phyloP scores from a whole-genome alignment of 495 filamentous ascomycete genomes.

The Xylaria acuta region DNA sequence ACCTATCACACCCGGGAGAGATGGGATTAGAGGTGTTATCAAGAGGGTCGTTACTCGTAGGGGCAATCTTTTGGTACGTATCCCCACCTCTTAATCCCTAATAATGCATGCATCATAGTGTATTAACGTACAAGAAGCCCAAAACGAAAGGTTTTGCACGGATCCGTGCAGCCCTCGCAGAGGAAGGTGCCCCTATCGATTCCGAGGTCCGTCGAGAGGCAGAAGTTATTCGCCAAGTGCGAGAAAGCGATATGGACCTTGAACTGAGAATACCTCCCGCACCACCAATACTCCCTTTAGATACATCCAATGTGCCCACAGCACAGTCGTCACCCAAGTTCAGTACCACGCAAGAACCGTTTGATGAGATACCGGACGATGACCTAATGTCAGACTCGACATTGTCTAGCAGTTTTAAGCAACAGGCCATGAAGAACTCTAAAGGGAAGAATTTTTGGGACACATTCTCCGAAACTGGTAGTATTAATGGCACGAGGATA shows the following conservation, averaged over 20 bases:
- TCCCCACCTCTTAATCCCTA: not conserved
- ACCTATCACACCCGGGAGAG: constrained; percentile 49
- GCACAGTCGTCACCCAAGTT: constrained; percentile 60
- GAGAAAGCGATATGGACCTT: constrained; percentile 69
- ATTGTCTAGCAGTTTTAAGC: constrained; percentile 71
- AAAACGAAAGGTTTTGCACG: constrained; percentile 96
- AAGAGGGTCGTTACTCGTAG: constrained; percentile 79
- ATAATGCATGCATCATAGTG: not conserved
- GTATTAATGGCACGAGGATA: constrained; percentile 61
- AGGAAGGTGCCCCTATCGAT: constrained; percentile 87
- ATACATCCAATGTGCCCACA: constrained; percentile 47
- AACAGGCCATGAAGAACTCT: constrained; percentile 72
- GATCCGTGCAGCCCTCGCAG: constrained; percentile 84
- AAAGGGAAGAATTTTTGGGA: constrained; percentile 83
- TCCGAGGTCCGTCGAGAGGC: constrained; percentile 89
- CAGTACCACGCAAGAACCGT: constrained; percentile 47
- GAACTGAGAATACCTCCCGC: constrained; percentile 44
- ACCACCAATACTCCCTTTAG: constrained; percentile 26
- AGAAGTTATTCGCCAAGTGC: constrained; percentile 91
- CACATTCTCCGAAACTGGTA: constrained; percentile 64
- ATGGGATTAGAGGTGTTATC: constrained; percentile 60
- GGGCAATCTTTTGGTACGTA: constrained; percentile 82
- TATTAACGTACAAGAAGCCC: constrained; percentile 55
- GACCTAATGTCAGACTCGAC: constrained; percentile 63
- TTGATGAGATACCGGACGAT: constrained; percentile 67